These are phyloP conservation scores for Fraxinus baroniana DNA, from an alignment of 305 asterid genomes.

Conservation along the genomic window DNA sequence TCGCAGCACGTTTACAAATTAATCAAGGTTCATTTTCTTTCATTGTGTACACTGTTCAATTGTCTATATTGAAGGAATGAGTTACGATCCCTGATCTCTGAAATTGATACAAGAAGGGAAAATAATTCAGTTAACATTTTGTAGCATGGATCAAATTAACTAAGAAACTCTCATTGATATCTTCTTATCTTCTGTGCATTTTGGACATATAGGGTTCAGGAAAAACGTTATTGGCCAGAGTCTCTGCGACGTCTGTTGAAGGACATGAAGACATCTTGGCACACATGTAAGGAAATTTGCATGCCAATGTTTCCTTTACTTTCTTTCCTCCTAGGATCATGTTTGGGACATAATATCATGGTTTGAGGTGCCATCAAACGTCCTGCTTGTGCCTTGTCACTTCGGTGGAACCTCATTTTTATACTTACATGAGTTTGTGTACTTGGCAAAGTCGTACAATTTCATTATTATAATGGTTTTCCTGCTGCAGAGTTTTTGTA, in stretches of 20 bases:
- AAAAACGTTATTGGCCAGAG: slow-evolving; percentile 76
- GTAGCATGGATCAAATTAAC: neutral
- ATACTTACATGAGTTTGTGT: slow-evolving; percentile 20
- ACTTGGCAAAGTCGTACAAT: slow-evolving; percentile 20
- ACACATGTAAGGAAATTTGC: slow-evolving; percentile 53
- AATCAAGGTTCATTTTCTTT: neutral
- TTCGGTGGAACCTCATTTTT: neutral
- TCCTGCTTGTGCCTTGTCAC: slow-evolving; percentile 1
- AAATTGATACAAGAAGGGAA: neutral
- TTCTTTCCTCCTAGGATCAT: slow-evolving; percentile 2
- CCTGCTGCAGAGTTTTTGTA: slow-evolving; percentile 60
- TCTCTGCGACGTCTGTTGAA: slow-evolving; percentile 73
- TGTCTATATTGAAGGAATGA: slow-evolving; percentile 4
- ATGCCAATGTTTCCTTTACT: neutral
- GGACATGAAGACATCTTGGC: slow-evolving; percentile 71
- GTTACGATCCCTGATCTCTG: neutral
- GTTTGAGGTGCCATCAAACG: slow-evolving; percentile 13
- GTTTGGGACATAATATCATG: slow-evolving; percentile 20
- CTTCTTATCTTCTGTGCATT: slow-evolving; percentile 7
- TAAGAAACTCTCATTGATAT: neutral
- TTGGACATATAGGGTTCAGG: slow-evolving; percentile 70
- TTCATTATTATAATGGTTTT: slow-evolving; percentile 23
- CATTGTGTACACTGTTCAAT: slow-evolving; percentile 21
- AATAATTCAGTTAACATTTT: neutral
- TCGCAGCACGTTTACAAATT: neutral